Conservation (phyloP, 768 basidiomycete species). For the Mrakia gelida region DNA sequence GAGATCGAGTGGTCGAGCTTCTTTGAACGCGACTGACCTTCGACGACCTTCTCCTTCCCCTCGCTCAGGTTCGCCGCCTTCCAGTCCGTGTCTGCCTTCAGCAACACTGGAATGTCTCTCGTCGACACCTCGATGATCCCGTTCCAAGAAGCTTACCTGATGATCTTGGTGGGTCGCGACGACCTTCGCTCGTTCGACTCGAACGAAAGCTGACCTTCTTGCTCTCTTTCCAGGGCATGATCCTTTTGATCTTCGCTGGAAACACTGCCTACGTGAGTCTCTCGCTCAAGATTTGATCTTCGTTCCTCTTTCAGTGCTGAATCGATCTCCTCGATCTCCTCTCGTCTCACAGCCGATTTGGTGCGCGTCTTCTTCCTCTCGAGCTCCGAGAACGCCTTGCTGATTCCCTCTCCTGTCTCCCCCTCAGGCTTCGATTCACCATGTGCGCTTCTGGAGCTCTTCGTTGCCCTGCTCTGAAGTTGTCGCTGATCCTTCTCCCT, state of each 20-base stretch:
- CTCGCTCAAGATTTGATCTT: too few relatives aligned
- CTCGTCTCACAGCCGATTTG: constrained; percentile 64
- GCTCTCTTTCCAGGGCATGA: constrained; percentile 46
- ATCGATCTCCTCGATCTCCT: not conserved
- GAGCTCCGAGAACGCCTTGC: too few relatives aligned
- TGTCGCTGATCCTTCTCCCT: not conserved
- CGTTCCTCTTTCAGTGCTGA: too few relatives aligned
- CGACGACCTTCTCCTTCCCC: not conserved
- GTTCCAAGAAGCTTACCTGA: constrained; percentile 77
- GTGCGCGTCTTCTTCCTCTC: constrained; percentile 51
- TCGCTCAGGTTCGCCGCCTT: constrained; percentile 70
- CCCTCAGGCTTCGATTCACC: constrained; percentile 67
- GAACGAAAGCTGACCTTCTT: not conserved
- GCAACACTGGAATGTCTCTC: constrained; percentile 33
- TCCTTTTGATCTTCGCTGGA: constrained; percentile 76
- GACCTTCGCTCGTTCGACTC: too few relatives aligned
- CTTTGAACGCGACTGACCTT: not conserved
- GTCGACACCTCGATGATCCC: constrained; percentile 83
- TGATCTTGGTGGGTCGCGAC: constrained; percentile 51
- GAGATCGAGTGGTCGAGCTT: not conserved
- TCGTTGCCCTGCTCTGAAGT: too few relatives aligned
- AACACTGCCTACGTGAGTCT: constrained; percentile 94
- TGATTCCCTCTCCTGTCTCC: too few relatives aligned
- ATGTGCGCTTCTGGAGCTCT: too few relatives aligned
- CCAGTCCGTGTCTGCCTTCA: constrained; percentile 75